phyloP scores from a whole-genome alignment of 768 basidiomycete species.

The Suillus weaverae region DNA sequence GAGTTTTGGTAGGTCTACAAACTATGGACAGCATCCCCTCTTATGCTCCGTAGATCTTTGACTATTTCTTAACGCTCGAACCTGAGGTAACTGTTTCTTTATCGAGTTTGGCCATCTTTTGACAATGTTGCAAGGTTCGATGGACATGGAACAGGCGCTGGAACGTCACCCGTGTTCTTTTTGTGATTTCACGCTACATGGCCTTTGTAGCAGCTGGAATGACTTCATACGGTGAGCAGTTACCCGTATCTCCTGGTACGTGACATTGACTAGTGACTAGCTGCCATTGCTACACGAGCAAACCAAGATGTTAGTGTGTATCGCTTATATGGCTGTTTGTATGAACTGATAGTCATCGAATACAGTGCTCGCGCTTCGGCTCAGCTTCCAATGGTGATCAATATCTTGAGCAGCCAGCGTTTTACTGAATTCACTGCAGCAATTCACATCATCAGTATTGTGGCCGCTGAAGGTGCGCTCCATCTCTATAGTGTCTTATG shows the following conservation, averaged over 20 bases:
- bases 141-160: conserved; percentile 11
- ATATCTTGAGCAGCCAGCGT: background rate
- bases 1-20: background rate
- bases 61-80: conserved; percentile 1
- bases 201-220: conserved; percentile 8
- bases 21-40: background rate
- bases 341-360: background rate
- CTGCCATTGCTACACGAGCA: background rate
- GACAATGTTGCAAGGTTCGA: background rate
- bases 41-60: background rate
- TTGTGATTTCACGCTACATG: conserved; percentile 7
- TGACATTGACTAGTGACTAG: background rate
- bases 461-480: background rate
- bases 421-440: background rate
- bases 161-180: conserved; percentile 1
- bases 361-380: background rate
- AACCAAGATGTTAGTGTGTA: background rate
- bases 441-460: conserved; percentile 5
- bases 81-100: background rate
- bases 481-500: background rate
- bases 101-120: background rate
- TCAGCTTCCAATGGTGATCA: background rate
- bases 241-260: background rate
- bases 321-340: background rate
- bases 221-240: conserved; percentile 9